Percentiles rank a stretch among this genome's conserved stretches.
Evolutionary conservation across 768 basidiomycete species (phyloP).

Genomic region (Lactifluus subvellereus): DNA sequence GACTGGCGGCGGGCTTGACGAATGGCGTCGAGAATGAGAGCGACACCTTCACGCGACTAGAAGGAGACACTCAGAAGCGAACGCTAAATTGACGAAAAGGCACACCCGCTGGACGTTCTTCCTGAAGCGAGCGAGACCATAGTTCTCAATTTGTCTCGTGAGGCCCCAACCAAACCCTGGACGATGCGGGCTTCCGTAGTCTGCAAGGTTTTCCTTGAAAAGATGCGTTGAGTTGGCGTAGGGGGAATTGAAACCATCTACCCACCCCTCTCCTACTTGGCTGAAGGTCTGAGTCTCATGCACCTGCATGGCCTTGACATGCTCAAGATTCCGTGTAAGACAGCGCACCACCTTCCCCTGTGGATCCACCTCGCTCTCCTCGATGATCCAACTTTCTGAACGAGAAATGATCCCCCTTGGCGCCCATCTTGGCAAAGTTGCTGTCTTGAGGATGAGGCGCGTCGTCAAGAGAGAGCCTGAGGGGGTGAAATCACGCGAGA

Average conservation of each 20-base stretch:
- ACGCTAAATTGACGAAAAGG: constrained; percentile 15
- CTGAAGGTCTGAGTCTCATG: constrained; percentile 74
- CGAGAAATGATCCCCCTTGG: constrained; percentile 75
- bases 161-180: constrained; percentile 88
- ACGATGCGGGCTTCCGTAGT: constrained; percentile 80
- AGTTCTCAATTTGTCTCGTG: constrained; percentile 80
- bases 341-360: constrained; percentile 70
- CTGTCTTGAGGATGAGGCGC: constrained; percentile 87
- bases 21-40: constrained; percentile 69
- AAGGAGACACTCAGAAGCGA: constrained; percentile 17
- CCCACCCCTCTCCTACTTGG: constrained; percentile 64
- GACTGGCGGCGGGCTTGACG: constrained; percentile 69
- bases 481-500: constrained; percentile 71
- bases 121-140: constrained; percentile 80
- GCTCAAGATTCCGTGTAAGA: constrained; percentile 84
- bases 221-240: constrained; percentile 1
- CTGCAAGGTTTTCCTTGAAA: constrained; percentile 67
- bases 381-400: constrained; percentile 90
- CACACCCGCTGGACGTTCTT: constrained; percentile 78
- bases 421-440: constrained; percentile 89
- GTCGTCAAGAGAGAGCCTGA: constrained; percentile 77
- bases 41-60: constrained; percentile 84
- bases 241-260: not conserved
- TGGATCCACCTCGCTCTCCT: constrained; percentile 91
- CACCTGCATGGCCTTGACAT: constrained; percentile 91